Evolutionary conservation across 441 rosid genomes (phyloP).

Genomic region (Adansonia grandidieri): DNA sequence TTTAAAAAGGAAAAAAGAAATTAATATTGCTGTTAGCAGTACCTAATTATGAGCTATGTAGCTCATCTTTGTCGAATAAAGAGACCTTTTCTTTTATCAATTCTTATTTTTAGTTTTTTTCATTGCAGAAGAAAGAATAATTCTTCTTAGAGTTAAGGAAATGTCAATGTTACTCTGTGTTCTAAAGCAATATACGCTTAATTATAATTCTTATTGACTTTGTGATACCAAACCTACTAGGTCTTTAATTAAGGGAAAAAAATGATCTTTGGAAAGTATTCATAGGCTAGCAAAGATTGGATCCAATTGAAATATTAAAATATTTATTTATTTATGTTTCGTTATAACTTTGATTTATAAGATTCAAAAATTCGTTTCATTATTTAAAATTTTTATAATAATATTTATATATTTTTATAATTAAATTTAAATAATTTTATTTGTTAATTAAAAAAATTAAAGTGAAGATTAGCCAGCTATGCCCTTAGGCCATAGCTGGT

Average conservation of each 20-base stretch:
- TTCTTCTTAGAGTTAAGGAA: neutral
- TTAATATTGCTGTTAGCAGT: neutral
- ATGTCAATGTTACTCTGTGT: neutral
- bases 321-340: no score
- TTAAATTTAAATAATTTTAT: no score
- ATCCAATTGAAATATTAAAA: no score
- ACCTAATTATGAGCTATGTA: neutral
- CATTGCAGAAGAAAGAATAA: neutral
- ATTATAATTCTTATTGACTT: conserved; percentile 16
- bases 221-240: neutral
- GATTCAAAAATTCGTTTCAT: no score
- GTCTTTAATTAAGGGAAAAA: neutral
- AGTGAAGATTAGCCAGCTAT: no score
- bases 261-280: no score
- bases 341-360: no score
- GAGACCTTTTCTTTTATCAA: neutral
- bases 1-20: conserved; percentile 10
- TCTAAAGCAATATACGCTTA: neutral
- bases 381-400: no score
- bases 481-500: no score
- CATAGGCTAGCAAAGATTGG: no score
- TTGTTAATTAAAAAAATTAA: no score
- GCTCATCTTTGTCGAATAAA: conserved; percentile 5
- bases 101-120: neutral
- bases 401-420: no score